These are phyloP conservation scores for Mucor irregularis DNA, from an alignment of 371 early-diverging fungal species.

Conservation along the genomic window DNA sequence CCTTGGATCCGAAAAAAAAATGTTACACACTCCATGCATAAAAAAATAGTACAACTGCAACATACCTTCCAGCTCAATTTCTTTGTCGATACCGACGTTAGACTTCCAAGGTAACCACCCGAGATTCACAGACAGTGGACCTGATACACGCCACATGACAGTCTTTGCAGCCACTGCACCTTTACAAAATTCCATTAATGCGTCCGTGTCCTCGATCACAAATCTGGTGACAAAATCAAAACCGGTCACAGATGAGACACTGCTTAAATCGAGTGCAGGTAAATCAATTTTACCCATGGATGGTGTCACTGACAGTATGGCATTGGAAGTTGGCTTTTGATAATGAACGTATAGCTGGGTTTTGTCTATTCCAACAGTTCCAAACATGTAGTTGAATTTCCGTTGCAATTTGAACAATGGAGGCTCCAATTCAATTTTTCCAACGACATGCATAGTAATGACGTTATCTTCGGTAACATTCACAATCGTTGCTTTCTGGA, in stretches of 20 bases:
- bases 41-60: not conserved
- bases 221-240: conserved; percentile 49
- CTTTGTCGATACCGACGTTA: conserved; percentile 28
- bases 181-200: conserved; percentile 41
- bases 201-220: conserved; percentile 30
- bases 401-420: conserved; percentile 21
- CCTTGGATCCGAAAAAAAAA: conserved; percentile 20
- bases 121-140: conserved; percentile 26
- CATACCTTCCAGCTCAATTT: conserved; percentile 38
- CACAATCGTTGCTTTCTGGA: conserved; percentile 39
- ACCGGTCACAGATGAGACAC: conserved; percentile 14
- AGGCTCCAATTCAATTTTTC: conserved; percentile 29
- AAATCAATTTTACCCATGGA: conserved; percentile 39
- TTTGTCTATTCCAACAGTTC: conserved; percentile 22
- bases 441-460: conserved; percentile 44
- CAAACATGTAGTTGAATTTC: conserved; percentile 29
- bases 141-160: conserved; percentile 39
- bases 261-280: conserved; percentile 29
- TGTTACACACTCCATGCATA: not conserved
- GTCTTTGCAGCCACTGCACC: conserved; percentile 36
- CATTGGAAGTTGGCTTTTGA: not conserved
- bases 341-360: conserved; percentile 23
- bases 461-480: conserved; percentile 31
- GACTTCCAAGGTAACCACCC: conserved; percentile 37
- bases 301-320: not conserved